Evolutionary conservation across 1,139 yeast genomes (phyloP), one percentile per base, ranked within the genome.

Genomic region (Saccharomycopsis crataegensis): DNA sequence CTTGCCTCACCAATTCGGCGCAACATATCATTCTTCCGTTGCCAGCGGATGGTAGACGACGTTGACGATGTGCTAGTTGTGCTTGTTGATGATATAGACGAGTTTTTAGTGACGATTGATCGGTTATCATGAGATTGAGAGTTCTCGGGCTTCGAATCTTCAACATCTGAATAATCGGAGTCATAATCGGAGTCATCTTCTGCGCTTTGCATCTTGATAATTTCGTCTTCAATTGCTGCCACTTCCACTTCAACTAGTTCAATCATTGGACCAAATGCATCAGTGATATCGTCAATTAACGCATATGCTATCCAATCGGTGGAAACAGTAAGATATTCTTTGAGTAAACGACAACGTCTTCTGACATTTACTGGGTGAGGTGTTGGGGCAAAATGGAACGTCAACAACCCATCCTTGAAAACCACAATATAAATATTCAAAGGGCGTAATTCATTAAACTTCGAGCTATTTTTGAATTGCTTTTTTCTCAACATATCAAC

Each of bases 281-380:
- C 99, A 1, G 98, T 91, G 59, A 93, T 88, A 67, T 93, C 98
- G 72, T 93, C 99, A 64, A 93, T 89, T 59, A 93, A 73, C 0
- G 99, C 99, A 70, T 93, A 93, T 2, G 96, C 93, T 50, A 93
- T 85, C 99, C 99, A 93, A 68, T 93, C 99, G 0, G 97, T 82
- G 1, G 93, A 80, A 5, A 93, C 96, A 1, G 86, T 87, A 58
- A 93, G 74, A 64, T 91, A 93, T 66, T 93, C 99, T 59, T 86
- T 78, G 58, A 93, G 75, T 59, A 93, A 73, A 55, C 99, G 75
- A 0, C 96, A 95, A 63, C 99, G 80, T 65, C 99, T 79, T 62
- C 99, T 79, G 43, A 93, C 99, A 67, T 93, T 93, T 52, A 90
- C 87, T 0, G 98, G 96, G 66, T 93, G 99, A 1, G 97, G 96